Percentiles rank a stretch among this genome's conserved stretches.
These are phyloP conservation scores for Xylaria palmicola DNA, from an alignment of 495 filamentous ascomycete genomes.

Conservation along the genomic window DNA sequence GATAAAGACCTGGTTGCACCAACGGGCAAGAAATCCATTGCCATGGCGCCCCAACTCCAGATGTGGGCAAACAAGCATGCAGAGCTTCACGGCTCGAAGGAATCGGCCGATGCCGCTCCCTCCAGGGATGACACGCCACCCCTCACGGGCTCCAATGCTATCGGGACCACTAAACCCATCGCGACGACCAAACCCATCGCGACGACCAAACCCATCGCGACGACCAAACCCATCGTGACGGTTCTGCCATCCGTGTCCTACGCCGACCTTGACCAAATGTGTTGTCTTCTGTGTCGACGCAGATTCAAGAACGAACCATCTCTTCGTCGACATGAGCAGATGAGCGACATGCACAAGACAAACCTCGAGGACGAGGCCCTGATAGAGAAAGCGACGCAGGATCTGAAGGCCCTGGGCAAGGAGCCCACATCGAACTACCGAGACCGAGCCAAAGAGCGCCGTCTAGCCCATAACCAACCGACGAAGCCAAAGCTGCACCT, in stretches of 20 bases:
- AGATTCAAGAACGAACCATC: conserved; percentile 68
- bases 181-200: too few relatives aligned
- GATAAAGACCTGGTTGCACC: conserved; percentile 45
- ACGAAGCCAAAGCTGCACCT: conserved; percentile 51
- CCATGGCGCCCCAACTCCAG: conserved; percentile 68
- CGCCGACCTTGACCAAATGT: conserved; percentile 66
- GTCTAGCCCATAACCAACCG: conserved; percentile 69
- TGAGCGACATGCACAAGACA: conserved; percentile 68
- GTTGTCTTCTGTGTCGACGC: conserved; percentile 75
- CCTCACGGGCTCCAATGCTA: conserved; percentile 24
- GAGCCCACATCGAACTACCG: conserved; percentile 60
- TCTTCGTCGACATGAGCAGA: conserved; percentile 73
- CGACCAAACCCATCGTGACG: conserved; percentile 10
- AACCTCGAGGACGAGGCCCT: conserved; percentile 64
- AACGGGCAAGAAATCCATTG: conserved; percentile 53
- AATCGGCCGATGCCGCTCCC: conserved; percentile 14
- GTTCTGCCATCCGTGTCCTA: conserved; percentile 50
- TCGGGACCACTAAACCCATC: too few relatives aligned
- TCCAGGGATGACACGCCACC: conserved; percentile 21
- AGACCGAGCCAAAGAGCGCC: conserved; percentile 79
- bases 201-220: conserved; percentile 10
- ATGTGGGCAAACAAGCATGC: conserved; percentile 87
- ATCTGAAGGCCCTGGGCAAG: conserved; percentile 43
- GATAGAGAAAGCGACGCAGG: conserved; percentile 57
- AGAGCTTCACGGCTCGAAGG: conserved; percentile 67